phyloP scores from a whole-genome alignment of 495 filamentous ascomycete species.

The Elasticomyces elasticus region DNA sequence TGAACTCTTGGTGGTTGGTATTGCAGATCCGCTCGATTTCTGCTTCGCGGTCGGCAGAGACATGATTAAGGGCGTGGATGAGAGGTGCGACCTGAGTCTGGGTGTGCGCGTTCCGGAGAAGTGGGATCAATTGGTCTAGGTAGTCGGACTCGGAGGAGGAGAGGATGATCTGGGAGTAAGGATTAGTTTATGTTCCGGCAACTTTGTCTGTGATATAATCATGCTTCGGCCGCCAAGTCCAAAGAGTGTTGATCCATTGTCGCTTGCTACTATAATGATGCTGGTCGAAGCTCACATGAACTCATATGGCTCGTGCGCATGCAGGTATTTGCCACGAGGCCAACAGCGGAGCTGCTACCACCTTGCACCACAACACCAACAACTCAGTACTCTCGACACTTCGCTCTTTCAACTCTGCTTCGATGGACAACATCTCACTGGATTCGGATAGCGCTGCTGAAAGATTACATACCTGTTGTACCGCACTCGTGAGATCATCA shows the following conservation, averaged over 20 bases:
- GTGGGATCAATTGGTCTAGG: conserved; percentile 86
- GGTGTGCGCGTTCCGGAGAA: conserved; percentile 72
- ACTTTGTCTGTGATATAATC: no score
- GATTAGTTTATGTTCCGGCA: no score
- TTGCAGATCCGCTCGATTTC: conserved; percentile 94
- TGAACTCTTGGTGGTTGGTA: conserved; percentile 92
- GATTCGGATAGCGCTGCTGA: neutral
- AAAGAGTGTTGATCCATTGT: no score
- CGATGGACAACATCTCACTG: neutral
- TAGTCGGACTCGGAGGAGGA: conserved; percentile 87
- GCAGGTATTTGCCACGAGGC: no score
- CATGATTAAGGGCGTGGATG: conserved; percentile 63
- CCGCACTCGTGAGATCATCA: conserved; percentile 30
- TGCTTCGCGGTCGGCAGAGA: conserved; percentile 73
- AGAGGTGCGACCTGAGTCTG: conserved; percentile 50
- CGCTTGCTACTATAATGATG: no score
- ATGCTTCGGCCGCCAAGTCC: no score
- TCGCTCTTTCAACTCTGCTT: neutral
- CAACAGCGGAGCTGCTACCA: no score
- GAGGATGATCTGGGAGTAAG: conserved; percentile 68
- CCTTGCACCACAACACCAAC: neutral
- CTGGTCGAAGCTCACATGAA: no score
- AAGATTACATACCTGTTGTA: conserved; percentile 30
- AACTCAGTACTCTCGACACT: no score
- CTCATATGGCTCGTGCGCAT: no score